Evolutionary conservation across 768 basidiomycete genomes (phyloP).

Genomic region (Cytidiella melzeri): DNA sequence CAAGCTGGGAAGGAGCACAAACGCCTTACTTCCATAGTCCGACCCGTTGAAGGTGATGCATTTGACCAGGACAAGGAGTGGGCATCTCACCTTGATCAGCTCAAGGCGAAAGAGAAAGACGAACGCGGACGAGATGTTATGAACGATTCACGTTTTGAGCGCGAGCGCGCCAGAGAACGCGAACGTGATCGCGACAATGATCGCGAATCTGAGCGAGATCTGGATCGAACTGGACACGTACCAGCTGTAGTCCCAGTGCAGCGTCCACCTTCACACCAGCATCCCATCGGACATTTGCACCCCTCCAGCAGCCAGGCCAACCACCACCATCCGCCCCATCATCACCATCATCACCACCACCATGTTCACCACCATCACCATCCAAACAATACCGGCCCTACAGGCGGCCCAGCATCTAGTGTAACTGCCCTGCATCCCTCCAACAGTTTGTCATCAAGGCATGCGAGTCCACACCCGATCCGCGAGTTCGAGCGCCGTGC

Average conservation of each 20-base stretch:
- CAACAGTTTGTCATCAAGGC: not conserved
- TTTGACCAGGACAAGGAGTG: conserved; percentile 20
- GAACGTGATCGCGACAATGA: conserved; percentile 4
- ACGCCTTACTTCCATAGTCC: not conserved
- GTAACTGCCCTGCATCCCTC: not conserved
- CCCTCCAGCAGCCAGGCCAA: conserved; percentile 7
- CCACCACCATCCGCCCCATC: conserved; percentile 19
- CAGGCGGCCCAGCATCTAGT: not conserved
- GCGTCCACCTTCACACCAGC: conserved; percentile 16
- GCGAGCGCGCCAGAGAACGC: conserved; percentile 14
- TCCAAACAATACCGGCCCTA: conserved; percentile 9
- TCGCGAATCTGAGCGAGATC: conserved; percentile 21
- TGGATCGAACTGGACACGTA: conserved; percentile 2
- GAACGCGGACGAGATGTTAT: conserved; percentile 6
- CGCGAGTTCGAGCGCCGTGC: conserved; percentile 20
- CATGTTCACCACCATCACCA: conserved; percentile 28
- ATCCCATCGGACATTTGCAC: conserved; percentile 12
- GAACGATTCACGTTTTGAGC: conserved; percentile 5
- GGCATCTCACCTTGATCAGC: conserved; percentile 11
- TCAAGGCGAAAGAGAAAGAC: conserved; percentile 8
- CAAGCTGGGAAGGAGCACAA: not conserved
- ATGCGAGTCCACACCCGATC: conserved; percentile 11
- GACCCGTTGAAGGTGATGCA: conserved; percentile 10
- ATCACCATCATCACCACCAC: conserved; percentile 29
- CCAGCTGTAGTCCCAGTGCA: conserved; percentile 16